These are phyloP conservation scores for Neonectria hederae DNA, from an alignment of 2,329 filamentous ascomycete genomes.

Conservation along the genomic window DNA sequence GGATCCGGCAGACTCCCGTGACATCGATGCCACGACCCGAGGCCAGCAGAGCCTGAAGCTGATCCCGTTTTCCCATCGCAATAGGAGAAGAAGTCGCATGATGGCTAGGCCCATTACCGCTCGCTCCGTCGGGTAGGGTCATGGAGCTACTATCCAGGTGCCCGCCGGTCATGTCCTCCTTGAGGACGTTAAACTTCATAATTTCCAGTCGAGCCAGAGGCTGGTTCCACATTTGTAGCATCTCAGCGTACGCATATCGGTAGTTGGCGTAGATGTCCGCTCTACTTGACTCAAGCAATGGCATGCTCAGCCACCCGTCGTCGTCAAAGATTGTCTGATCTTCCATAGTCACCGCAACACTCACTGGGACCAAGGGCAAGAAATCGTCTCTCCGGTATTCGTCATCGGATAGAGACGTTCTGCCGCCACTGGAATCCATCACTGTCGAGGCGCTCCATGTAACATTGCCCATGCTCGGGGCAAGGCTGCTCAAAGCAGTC, in stretches of 20 bases:
- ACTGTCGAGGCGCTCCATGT: constrained; percentile 60
- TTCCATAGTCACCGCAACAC: constrained; percentile 63
- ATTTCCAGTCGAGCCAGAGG: constrained; percentile 72
- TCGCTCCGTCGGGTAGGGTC: constrained; percentile 52
- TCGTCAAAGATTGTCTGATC: constrained; percentile 75
- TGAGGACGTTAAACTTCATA: constrained; percentile 73
- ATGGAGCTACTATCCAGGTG: constrained; percentile 46
- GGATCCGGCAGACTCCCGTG: constrained; percentile 69
- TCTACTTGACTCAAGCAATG: constrained; percentile 65
- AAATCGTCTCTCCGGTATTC: constrained; percentile 58
- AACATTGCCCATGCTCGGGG: constrained; percentile 58
- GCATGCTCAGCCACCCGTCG: constrained; percentile 70
- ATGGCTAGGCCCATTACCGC: constrained; percentile 47
- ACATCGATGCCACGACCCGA: constrained; percentile 69
- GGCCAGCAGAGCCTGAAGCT: constrained; percentile 59
- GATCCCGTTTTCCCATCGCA: constrained; percentile 65
- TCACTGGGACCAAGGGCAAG: constrained; percentile 59
- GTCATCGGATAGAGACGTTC: constrained; percentile 65
- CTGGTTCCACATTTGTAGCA: constrained; percentile 73
- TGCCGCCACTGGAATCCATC: constrained; percentile 57
- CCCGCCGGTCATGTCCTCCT: constrained; percentile 52
- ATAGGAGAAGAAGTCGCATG: constrained; percentile 60
- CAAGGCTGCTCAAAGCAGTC: constrained; percentile 64
- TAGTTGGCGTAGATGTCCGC: constrained; percentile 65
- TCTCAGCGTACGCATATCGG: constrained; percentile 72